phyloP scores from a whole-genome alignment of 352 stramenopile species.

The Albugo candida region DNA sequence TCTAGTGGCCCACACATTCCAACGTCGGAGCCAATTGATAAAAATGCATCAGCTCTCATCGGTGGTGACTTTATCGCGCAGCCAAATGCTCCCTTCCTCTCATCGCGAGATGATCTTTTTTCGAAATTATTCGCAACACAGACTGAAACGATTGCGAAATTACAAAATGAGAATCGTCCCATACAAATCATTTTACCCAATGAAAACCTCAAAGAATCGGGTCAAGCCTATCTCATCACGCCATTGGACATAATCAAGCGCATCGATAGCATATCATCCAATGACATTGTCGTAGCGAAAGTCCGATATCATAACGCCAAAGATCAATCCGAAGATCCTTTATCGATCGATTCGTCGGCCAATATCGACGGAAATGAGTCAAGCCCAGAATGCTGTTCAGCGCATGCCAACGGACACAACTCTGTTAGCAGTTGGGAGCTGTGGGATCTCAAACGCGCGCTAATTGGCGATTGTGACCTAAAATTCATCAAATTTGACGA shows the following conservation, averaged over 20 bases:
- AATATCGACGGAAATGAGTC: conserved; percentile 77
- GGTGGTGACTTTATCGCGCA: conserved; percentile 58
- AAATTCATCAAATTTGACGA: conserved; percentile 98
- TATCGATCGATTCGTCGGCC: conserved; percentile 47
- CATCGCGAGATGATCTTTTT: conserved; percentile 64
- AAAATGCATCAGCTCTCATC: conserved; percentile 36
- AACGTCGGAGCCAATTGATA: conserved; percentile 2
- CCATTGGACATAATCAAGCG: conserved; percentile 89
- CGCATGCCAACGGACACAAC: conserved; percentile 16
- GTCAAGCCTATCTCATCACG: conserved; percentile 86
- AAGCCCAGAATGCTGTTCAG: conserved; percentile 17
- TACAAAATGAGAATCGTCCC: conserved; percentile 63
- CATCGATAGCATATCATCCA: conserved; percentile 91
- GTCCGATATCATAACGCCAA: conserved; percentile 46
- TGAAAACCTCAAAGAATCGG: conserved; percentile 78
- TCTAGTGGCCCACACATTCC: conserved; percentile 50
- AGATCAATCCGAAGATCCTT: conserved; percentile 42
- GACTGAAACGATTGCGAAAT: conserved; percentile 39
- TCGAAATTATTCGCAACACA: conserved; percentile 63
- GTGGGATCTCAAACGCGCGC: conserved; percentile 93
- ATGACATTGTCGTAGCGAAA: conserved; percentile 84
- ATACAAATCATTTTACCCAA: conserved; percentile 97
- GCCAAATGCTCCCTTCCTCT: conserved; percentile 71
- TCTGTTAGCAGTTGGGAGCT: conserved; percentile 28
- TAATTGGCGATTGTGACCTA: conserved; percentile 93